Base-by-base conservation (phyloP, 805 yeast species). In the Candida maris region DNA sequence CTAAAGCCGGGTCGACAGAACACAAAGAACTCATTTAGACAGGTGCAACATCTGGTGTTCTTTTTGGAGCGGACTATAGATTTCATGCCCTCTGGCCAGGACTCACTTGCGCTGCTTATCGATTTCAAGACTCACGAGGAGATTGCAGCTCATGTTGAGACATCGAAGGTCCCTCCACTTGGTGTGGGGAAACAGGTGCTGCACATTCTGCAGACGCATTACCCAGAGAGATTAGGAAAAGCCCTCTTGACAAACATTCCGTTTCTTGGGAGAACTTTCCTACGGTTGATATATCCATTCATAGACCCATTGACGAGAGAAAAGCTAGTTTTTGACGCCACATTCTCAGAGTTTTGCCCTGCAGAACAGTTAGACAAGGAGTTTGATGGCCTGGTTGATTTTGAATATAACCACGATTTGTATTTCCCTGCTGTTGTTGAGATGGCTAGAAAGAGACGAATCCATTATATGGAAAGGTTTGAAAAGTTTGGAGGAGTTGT, bases 1-100 rank as follows among this genome's bases (percentile, higher is more conserved):
- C 70, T 93, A 57, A 84, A 85, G 59, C 95, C 96, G 1, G 97
- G 97, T 10, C 76, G 95, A 57, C 98, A 93, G 63, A 93, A 93
- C 65, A 93, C 99, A 12, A 85, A 86, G 54, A 78, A 93, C 3
- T 77, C 93, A 1, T 82, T 79, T 44, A 75, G 91, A 50, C 99
- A 93, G 57, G 96, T 93, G n/a, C 95, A 93, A 62, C 96, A 88
- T 58, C 68, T 93, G 57, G 97, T 93, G 5, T 91, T 71, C 65
- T 83, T 83, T 88, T 70, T 93, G 36, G 99, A 93, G 62, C 73
- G 89, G 41, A 95, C 85, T 28, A 89, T 91, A 39, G 94, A 88
- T 60, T 85, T 76, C 61, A 91, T 93, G 97, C 96, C 97, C 1
- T 73, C 87, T 0, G 97, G 97, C 16, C 98, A 93, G 63, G 98